Evolutionary conservation across 2,329 filamentous ascomycete genomes (phyloP), one percentile per base, ranked within the genome.

Genomic region (Annulohypoxylon truncatum): DNA sequence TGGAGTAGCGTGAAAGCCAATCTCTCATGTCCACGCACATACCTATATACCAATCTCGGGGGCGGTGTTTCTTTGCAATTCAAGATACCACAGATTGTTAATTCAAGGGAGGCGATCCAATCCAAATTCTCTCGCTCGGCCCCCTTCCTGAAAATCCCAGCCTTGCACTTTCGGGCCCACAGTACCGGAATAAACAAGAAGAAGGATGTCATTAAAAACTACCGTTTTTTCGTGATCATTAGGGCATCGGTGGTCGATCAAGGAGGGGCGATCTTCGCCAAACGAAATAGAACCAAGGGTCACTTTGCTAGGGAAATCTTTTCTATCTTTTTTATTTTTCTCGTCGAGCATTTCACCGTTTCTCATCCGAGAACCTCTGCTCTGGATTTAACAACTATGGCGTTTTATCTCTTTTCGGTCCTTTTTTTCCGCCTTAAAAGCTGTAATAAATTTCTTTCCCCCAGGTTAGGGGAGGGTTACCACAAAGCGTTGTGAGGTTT

Each of bases 1-100:
- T 40, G 47, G 26, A 63, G 60, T 53, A 54, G 50, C 22, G 61
- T 33, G 15, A 31, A 46, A 24, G 38, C 26, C 29, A 8, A 33
- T 51, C 22, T 24, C 4, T 31, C 35, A 13, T 40, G 28, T 52
- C 33, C 40, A 26, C 54, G 26, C 54, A 40, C 18, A 63, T 33
- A 64, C n/a, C n/a, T 52, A 69, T 22, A 44, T 40, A 53, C 24
- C 47, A 62, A 46, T 50, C 53, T 40, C 33, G 62, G 66, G 68
- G 66, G 68, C 47, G 68, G 68, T 50, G 46, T 50, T 44, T 38
- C 44, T 68, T 54, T 38, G 46, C 55, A 44, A 51, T 67, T 52
- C 52, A 52, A 63, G 63, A 69, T 69, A 69, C 66, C 66, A 69
- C 42, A 57, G 40, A 48, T 46, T 48, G 38, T 55, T 58, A 44